Conservation (phyloP, 2,329 filamentous ascomycete species). For the Aspergillus sp. region DNA sequence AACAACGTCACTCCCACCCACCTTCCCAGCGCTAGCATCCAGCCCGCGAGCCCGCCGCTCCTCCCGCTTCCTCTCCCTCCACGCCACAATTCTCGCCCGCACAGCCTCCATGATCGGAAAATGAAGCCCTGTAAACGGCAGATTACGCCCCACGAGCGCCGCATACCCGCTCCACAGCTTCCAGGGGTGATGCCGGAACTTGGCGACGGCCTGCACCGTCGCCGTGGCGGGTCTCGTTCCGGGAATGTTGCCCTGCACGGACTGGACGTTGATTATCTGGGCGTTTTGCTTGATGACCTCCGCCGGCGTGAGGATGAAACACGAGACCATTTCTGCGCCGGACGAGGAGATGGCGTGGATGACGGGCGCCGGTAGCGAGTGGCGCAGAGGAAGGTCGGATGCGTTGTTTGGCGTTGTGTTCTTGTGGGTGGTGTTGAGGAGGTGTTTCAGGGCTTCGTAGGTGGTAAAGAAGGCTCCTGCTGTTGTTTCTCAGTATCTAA, state of each 20-base stretch:
- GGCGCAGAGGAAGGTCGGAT: conserved; percentile 22
- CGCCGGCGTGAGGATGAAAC: conserved; percentile 80
- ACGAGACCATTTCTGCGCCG: conserved; percentile 77
- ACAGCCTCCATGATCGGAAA: conserved; percentile 82
- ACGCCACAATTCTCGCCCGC: conserved; percentile 52
- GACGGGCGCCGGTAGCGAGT: conserved; percentile 61
- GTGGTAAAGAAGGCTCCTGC: conserved; percentile 87
- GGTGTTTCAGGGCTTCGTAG: conserved; percentile 72
- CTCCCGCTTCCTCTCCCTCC: conserved; percentile 35
- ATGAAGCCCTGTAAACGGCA: conserved; percentile 84
- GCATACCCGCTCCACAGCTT: conserved; percentile 70
- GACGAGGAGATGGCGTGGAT: conserved; percentile 73
- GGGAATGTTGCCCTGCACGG: not conserved
- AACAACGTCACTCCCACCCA: conserved; percentile 41
- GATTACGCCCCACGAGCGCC: conserved; percentile 74
- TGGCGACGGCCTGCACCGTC: conserved; percentile 51
- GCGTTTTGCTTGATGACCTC: conserved; percentile 94
- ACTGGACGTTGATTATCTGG: conserved; percentile 62
- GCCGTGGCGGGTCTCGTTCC: not conserved
- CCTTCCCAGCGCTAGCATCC: not conserved
- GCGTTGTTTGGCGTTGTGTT: not conserved
- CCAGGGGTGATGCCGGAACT: conserved; percentile 56
- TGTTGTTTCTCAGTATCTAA: conserved; percentile 24
- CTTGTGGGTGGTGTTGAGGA: conserved; percentile 54
- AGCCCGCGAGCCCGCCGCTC: conserved; percentile 29